A percentile compares a stretch with the other conserved stretches of the same genome.
Evolutionary conservation across 164 flowering plant species (phyloP).

Genomic region (Santalum album): DNA sequence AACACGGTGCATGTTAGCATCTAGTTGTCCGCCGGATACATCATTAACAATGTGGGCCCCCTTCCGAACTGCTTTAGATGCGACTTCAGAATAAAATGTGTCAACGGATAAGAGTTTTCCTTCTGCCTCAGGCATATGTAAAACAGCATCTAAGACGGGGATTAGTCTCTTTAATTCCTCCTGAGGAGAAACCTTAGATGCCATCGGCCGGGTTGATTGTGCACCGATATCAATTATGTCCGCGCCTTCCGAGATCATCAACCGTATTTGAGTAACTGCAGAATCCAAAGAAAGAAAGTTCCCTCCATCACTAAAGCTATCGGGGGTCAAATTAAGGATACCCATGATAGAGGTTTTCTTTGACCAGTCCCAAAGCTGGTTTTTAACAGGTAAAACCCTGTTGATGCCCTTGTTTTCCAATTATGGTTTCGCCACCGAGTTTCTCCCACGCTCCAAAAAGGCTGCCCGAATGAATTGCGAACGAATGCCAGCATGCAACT

Average conservation of each 20-base stretch:
- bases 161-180: slow-evolving; percentile 77
- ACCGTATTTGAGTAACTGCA: slow-evolving; percentile 64
- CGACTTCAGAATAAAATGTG: slow-evolving; percentile 83
- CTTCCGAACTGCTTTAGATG: slow-evolving; percentile 57
- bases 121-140: slow-evolving; percentile 51
- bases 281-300: slow-evolving; percentile 51
- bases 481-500: slow-evolving; percentile 74
- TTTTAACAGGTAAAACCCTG: slow-evolving; percentile 69
- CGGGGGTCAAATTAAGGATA: slow-evolving; percentile 79
- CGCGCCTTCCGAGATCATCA: slow-evolving; percentile 72
- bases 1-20: slow-evolving; percentile 50
- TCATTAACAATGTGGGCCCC: slow-evolving; percentile 86
- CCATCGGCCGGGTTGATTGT: slow-evolving; percentile 86
- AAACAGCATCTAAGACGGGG: slow-evolving; percentile 70
- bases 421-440: slow-evolving; percentile 66
- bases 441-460: slow-evolving; percentile 69
- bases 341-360: slow-evolving; percentile 76
- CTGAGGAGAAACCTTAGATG: slow-evolving; percentile 51
- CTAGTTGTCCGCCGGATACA: slow-evolving; percentile 77
- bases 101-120: slow-evolving; percentile 81
- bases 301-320: slow-evolving; percentile 96
- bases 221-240: slow-evolving; percentile 94
- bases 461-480: slow-evolving; percentile 39
- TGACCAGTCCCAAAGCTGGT: slow-evolving; percentile 80
- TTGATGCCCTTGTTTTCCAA: slow-evolving; percentile 70